These are phyloP conservation scores for Cyclotella atomus DNA, from an alignment of 108 stramenopile genomes.

Conservation along the genomic window DNA sequence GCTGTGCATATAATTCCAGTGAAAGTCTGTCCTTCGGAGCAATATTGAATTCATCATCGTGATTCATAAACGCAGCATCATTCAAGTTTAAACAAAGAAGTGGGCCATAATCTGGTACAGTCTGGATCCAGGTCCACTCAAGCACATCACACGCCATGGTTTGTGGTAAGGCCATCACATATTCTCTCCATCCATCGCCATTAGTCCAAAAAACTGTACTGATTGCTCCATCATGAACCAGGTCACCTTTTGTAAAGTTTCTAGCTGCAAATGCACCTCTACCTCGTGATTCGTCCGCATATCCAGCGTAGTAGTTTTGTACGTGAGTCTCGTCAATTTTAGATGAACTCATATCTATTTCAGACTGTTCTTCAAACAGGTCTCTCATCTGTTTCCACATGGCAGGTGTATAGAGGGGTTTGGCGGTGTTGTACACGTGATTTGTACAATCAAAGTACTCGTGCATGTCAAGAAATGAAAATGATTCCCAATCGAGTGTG, in stretches of 20 bases:
- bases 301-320: constrained; percentile 1
- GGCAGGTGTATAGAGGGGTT: constrained; percentile 6
- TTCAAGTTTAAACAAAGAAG: constrained; percentile 20
- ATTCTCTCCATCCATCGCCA: constrained; percentile 7
- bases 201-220: constrained; percentile 16
- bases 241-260: constrained; percentile 27
- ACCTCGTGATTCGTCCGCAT: constrained; percentile 9
- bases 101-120: not conserved
- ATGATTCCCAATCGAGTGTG: not conserved
- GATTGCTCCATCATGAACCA: constrained; percentile 30
- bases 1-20: constrained; percentile 18
- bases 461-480: constrained; percentile 3
- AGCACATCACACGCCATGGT: constrained; percentile 32
- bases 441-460: constrained; percentile 14
- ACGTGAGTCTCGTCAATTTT: constrained; percentile 3
- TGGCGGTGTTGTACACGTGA: not conserved
- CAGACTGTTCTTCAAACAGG: not conserved
- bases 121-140: constrained; percentile 39
- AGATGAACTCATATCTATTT: not conserved
- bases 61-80: constrained; percentile 22
- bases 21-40: not conserved
- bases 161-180: constrained; percentile 18
- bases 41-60: constrained; percentile 14
- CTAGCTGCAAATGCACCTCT: constrained; percentile 31
- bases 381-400: constrained; percentile 7